A percentile compares a stretch with the other conserved stretches of the same genome.
Evolutionary conservation across 139 green algal species (phyloP).

Genomic region (Chlamydomonas applanata): DNA sequence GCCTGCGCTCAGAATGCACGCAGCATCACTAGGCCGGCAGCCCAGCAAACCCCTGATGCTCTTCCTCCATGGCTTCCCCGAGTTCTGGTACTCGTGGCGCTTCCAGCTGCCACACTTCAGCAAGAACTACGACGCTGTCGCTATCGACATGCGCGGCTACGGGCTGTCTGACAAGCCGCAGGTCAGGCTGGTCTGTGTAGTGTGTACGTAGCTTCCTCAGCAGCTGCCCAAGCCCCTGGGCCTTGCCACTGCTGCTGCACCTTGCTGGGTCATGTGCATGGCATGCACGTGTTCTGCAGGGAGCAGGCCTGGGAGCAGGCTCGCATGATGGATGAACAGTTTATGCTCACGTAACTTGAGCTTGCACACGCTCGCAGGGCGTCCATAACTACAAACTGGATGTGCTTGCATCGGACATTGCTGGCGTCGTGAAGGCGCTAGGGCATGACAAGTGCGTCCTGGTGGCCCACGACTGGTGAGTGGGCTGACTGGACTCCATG

Average conservation of each 20-base stretch:
- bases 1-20: slow-evolving; percentile 34
- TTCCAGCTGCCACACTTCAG: slow-evolving; percentile 34
- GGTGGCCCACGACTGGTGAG: slow-evolving; percentile 66
- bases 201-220: too few relatives aligned
- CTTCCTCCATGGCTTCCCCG: slow-evolving; percentile 67
- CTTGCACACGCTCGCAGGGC: slow-evolving; percentile 24
- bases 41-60: slow-evolving; percentile 52
- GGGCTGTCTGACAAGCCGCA: slow-evolving; percentile 46
- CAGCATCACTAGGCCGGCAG: slow-evolving; percentile 26
- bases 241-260: too few relatives aligned
- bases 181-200: too few relatives aligned
- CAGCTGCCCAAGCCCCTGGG: too few relatives aligned
- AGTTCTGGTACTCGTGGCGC: slow-evolving; percentile 55
- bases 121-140: slow-evolving; percentile 55
- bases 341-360: too few relatives aligned
- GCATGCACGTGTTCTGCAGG: too few relatives aligned
- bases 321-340: too few relatives aligned
- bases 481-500: background rate
- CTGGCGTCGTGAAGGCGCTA: slow-evolving; percentile 36
- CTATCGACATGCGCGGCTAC: slow-evolving; percentile 64
- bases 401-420: slow-evolving; percentile 43
- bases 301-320: too few relatives aligned
- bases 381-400: slow-evolving; percentile 42
- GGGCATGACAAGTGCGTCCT: slow-evolving; percentile 54
- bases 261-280: too few relatives aligned